Conservation (phyloP, 164 flowering plant genomes). For the Stephania cephalantha region DNA sequence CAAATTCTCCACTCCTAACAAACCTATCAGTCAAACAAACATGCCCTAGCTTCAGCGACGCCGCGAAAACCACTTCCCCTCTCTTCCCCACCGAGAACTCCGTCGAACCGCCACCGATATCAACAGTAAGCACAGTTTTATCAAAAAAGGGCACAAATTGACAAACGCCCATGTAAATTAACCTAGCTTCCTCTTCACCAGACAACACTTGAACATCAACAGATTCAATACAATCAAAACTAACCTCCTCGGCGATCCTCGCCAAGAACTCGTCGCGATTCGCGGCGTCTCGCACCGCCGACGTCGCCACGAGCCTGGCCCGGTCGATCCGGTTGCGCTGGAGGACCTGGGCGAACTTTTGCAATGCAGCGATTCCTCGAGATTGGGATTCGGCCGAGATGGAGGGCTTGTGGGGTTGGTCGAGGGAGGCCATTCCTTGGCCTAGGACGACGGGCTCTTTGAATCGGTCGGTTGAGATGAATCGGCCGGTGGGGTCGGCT, state of each 20-base stretch:
- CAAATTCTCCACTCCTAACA: constrained; percentile 24
- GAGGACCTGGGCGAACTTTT: constrained; percentile 28
- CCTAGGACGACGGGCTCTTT: constrained; percentile 52
- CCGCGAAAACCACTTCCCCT: constrained; percentile 39
- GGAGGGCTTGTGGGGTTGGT: constrained; percentile 9
- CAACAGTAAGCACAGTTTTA: constrained; percentile 36
- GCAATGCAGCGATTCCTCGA: constrained; percentile 40
- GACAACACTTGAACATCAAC: constrained; percentile 34
- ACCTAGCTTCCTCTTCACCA: constrained; percentile 59
- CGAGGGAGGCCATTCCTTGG: constrained; percentile 18
- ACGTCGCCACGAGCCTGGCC: constrained; percentile 47
- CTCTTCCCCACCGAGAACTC: constrained; percentile 44
- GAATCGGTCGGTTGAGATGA: constrained; percentile 39
- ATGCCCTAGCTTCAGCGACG: constrained; percentile 59
- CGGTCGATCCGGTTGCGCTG: constrained; percentile 20
- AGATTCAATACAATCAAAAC: constrained; percentile 7
- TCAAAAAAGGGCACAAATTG: constrained; percentile 44
- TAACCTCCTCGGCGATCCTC: constrained; percentile 22
- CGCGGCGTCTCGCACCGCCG: constrained; percentile 51
- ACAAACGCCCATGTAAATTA: constrained; percentile 48
- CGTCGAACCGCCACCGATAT: constrained; percentile 76
- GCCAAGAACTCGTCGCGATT: constrained; percentile 34
- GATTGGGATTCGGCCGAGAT: constrained; percentile 29
- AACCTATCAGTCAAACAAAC: constrained; percentile 48
- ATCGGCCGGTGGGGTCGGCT: constrained; percentile 43